A percentile compares a stretch with the other conserved stretches of the same genome.
Evolutionary conservation across 108 stramenopile species (phyloP).

Genomic region (Mediolabrus comicus): DNA sequence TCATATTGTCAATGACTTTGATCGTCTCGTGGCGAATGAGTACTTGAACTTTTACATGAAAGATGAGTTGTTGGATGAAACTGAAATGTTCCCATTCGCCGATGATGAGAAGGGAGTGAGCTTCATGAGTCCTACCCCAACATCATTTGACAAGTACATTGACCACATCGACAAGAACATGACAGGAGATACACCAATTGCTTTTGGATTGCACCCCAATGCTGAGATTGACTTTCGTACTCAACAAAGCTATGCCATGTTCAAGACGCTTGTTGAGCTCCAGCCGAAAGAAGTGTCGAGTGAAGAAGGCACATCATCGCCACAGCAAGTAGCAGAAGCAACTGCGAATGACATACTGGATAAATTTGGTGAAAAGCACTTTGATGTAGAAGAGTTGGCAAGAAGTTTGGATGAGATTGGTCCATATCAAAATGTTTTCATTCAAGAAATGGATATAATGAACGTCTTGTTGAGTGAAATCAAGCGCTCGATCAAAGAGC

Average conservation of each 20-base stretch:
- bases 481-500: slow-evolving; percentile 80
- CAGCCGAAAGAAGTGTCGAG: slow-evolving; percentile 51
- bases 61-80: slow-evolving; percentile 91
- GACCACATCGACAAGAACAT: slow-evolving; percentile 85
- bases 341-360: slow-evolving; percentile 69
- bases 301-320: slow-evolving; percentile 47
- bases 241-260: slow-evolving; percentile 75
- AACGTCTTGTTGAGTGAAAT: slow-evolving; percentile 80
- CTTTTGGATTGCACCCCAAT: slow-evolving; percentile 93
- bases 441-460: slow-evolving; percentile 93
- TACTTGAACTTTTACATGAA: slow-evolving; percentile 93
- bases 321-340: slow-evolving; percentile 63
- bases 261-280: slow-evolving; percentile 52
- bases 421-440: slow-evolving; percentile 89
- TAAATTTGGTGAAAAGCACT: slow-evolving; percentile 79
- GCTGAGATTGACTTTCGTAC: slow-evolving; percentile 94
- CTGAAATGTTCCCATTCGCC: slow-evolving; percentile 88
- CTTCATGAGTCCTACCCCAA: slow-evolving; percentile 84
- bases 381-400: slow-evolving; percentile 82
- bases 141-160: slow-evolving; percentile 88
- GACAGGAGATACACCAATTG: slow-evolving; percentile 85
- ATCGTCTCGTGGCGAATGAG: slow-evolving; percentile 85
- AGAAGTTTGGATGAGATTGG: slow-evolving; percentile 74
- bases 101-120: slow-evolving; percentile 85
- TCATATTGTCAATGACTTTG: slow-evolving; percentile 94